A percentile compares a stretch with the other conserved stretches of the same genome.
Conservation (phyloP, 805 yeast species). For the Saccharomycopsis guyanensis region DNA sequence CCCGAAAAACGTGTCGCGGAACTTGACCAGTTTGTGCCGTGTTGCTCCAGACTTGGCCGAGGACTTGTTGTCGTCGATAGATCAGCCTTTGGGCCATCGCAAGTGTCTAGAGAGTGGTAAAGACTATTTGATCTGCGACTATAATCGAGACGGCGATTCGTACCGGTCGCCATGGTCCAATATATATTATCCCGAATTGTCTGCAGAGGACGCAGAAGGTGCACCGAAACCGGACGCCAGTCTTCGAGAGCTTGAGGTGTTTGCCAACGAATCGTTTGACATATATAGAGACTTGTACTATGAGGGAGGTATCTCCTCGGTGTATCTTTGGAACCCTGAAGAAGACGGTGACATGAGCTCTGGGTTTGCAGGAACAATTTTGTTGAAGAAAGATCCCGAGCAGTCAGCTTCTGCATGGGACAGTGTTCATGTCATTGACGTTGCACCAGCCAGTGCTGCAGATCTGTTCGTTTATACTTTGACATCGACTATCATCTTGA, state of each 20-base stretch:
- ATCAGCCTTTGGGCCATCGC: constrained; percentile 56
- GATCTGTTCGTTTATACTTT: constrained; percentile 27
- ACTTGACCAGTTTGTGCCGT: constrained; percentile 40
- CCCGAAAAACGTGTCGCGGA: constrained; percentile 49
- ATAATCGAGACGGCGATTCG: constrained; percentile 90
- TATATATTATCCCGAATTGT: constrained; percentile 48
- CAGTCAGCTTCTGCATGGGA: constrained; percentile 66
- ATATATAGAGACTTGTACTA: constrained; percentile 88
- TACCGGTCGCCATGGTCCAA: constrained; percentile 90
- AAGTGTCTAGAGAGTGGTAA: constrained; percentile 51
- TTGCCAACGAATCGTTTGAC: constrained; percentile 87
- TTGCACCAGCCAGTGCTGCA: constrained; percentile 34
- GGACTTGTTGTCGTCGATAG: constrained; percentile 80
- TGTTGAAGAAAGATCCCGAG: constrained; percentile 61
- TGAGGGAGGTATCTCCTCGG: constrained; percentile 89
- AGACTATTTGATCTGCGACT: constrained; percentile 79
- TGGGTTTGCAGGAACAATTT: constrained; percentile 87
- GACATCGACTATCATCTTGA: constrained; percentile 83
- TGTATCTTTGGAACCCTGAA: constrained; percentile 84
- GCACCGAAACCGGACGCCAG: constrained; percentile 66
- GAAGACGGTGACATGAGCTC: constrained; percentile 36
- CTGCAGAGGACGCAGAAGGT: constrained; percentile 48
- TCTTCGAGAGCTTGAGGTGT: constrained; percentile 66
- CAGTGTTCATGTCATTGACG: constrained; percentile 87
- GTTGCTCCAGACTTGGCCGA: constrained; percentile 68